Conservation (phyloP, 2,329 filamentous ascomycete genomes). For the Hymenoscyphus repandus region DNA sequence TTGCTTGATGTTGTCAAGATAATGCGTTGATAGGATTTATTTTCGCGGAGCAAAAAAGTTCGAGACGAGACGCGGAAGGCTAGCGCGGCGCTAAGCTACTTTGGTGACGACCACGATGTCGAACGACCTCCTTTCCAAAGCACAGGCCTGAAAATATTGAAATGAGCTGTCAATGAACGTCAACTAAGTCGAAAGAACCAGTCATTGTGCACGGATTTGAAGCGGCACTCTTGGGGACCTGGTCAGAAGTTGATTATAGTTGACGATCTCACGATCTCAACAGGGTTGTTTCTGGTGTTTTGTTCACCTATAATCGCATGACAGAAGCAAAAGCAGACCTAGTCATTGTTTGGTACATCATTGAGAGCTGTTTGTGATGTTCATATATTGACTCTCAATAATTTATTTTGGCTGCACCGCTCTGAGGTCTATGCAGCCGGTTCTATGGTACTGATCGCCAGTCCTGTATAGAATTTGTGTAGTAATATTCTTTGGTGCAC, state of each 20-base stretch:
- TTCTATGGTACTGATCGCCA: conserved; percentile 1
- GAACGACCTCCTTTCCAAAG: neutral
- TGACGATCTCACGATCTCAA: too few species aligned
- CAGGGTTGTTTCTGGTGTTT: too few species aligned
- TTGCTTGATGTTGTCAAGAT: conserved; percentile 8
- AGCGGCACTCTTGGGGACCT: too few species aligned
- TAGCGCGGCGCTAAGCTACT: conserved; percentile 8
- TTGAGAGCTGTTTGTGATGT: neutral
- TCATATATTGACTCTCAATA: neutral
- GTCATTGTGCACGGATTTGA: too few species aligned
- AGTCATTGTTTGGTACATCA: too few species aligned
- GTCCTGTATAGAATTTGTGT: neutral
- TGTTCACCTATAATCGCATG: too few species aligned
- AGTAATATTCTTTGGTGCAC: conserved; percentile 5
- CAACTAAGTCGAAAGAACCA: too few species aligned
- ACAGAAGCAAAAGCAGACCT: too few species aligned
- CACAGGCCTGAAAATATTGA: neutral
- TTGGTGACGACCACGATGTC: neutral
- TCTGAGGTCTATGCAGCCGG: conserved; percentile 1
- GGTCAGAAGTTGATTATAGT: too few species aligned
- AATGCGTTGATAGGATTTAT: conserved; percentile 5
- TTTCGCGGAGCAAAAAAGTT: neutral
- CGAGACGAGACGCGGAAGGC: neutral
- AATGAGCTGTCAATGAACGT: too few species aligned
- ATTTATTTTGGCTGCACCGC: conserved; percentile 1